Percentiles rank a stretch among this genome's conserved stretches.
Evolutionary conservation across 257 asterid species (phyloP).

Genomic region (Craterostigma plantagineum): DNA sequence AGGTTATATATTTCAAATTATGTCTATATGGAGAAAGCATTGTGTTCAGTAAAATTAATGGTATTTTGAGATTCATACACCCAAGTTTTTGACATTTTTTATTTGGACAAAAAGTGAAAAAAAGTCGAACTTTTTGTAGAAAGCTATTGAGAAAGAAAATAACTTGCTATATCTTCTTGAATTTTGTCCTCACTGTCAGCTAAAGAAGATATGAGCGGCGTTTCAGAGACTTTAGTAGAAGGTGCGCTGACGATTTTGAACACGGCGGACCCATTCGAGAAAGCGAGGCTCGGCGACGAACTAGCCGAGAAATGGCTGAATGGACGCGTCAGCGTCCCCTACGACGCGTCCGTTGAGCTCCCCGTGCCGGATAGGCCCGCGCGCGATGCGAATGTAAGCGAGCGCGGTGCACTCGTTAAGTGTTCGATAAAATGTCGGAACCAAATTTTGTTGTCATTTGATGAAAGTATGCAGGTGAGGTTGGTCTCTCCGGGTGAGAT

Average conservation of each 20-base stretch:
- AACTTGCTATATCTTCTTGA: no score
- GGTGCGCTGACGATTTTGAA: constrained; percentile 61
- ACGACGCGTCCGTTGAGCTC: constrained; percentile 21
- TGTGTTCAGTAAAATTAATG: no score
- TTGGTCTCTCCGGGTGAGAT: constrained; percentile 81
- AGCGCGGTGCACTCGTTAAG: constrained; percentile 1
- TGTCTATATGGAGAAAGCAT: no score
- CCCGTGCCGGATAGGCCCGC: constrained; percentile 70
- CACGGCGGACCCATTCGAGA: constrained; percentile 73
- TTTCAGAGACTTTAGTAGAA: constrained; percentile 48
- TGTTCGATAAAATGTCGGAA: constrained; percentile 35
- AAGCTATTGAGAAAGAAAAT: no score
- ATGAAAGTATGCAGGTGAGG: constrained; percentile 52
- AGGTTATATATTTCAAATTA: no score
- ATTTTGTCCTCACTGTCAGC: no score
- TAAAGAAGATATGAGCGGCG: no score
- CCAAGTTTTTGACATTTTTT: no score
- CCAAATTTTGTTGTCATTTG: constrained; percentile 7
- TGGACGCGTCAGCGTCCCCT: constrained; percentile 33
- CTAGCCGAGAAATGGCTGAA: constrained; percentile 57
- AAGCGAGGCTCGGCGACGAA: constrained; percentile 73
- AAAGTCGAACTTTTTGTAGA: no score
- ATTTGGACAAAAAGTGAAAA: no score
- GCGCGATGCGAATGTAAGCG: constrained; percentile 34
- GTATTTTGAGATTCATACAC: no score